Evolutionary conservation across 805 yeast species (phyloP).

Genomic region (Barnettozyma californica): DNA sequence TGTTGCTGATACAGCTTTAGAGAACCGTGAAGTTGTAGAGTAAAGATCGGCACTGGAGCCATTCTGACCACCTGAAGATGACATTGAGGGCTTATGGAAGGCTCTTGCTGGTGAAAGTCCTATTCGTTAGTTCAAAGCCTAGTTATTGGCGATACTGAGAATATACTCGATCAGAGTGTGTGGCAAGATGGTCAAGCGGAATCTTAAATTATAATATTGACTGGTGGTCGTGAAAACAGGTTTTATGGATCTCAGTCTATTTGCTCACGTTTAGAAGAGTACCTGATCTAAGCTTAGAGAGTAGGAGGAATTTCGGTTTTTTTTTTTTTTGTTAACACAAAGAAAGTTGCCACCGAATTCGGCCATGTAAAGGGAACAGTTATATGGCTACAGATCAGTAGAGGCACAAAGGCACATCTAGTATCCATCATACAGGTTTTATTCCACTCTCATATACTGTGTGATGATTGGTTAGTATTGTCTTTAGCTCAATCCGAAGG

Average conservation of each 20-base stretch:
- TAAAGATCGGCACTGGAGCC: constrained; percentile 20
- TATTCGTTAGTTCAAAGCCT: no score
- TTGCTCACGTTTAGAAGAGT: neutral
- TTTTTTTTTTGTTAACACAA: neutral
- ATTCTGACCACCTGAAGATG: constrained; percentile 1
- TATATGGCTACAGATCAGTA: neutral
- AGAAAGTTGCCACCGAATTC: neutral
- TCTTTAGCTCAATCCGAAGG: neutral
- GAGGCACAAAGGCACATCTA: neutral
- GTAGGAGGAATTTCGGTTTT: neutral
- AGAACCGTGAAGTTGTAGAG: constrained; percentile 32
- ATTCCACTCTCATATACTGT: neutral
- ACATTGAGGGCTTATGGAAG: neutral
- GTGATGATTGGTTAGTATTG: neutral
- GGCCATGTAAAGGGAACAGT: neutral
- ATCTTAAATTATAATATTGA: no score
- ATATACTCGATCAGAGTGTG: neutral
- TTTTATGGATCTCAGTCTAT: neutral
- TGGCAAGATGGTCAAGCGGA: neutral
- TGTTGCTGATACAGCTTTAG: constrained; percentile 48
- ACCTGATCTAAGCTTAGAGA: neutral
- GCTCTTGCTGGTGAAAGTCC: neutral
- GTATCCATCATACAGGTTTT: neutral
- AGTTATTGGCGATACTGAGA: no score
- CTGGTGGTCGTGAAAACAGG: neutral